Evolutionary conservation across 805 yeast genomes (phyloP).

Genomic region (Hemisphaericaspora nanyangensis): DNA sequence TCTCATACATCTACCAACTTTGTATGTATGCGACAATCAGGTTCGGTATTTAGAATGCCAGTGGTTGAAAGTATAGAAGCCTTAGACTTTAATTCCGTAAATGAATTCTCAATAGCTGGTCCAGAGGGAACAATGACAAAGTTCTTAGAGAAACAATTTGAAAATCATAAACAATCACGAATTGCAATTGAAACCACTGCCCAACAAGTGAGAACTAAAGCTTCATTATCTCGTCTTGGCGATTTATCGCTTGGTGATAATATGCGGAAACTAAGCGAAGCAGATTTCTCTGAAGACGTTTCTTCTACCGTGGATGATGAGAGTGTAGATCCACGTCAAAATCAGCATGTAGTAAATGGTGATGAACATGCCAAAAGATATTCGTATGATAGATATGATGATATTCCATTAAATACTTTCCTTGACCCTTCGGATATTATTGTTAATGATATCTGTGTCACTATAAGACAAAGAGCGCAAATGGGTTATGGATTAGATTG

Average conservation of each 20-base stretch:
- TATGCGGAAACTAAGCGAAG: conserved; percentile 12
- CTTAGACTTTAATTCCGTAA: conserved; percentile 62
- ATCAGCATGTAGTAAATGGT: neutral
- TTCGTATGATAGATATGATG: conserved; percentile 17
- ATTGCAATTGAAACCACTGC: neutral
- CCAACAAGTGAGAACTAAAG: conserved; percentile 1
- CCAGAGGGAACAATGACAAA: conserved; percentile 50
- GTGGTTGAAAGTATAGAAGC: conserved; percentile 64
- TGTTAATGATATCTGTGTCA: conserved; percentile 68
- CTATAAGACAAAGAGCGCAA: conserved; percentile 67
- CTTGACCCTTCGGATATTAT: conserved; percentile 43
- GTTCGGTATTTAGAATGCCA: conserved; percentile 78
- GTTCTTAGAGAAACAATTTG: conserved; percentile 28
- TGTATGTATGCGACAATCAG: conserved; percentile 88
- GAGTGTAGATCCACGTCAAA: conserved; percentile 4
- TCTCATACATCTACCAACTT: conserved; percentile 57
- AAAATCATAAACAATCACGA: neutral
- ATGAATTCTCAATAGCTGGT: conserved; percentile 61
- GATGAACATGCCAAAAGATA: too few species aligned
- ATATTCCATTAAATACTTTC: conserved; percentile 25
- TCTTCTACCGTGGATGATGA: conserved; percentile 12
- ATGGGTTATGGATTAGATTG: conserved; percentile 72
- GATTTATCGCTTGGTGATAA: conserved; percentile 10
- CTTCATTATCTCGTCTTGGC: conserved; percentile 10
- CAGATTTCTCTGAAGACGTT: conserved; percentile 14